Evolutionary conservation across 2,329 filamentous ascomycete species (phyloP).

Genomic region (Canariomyces notabilis): DNA sequence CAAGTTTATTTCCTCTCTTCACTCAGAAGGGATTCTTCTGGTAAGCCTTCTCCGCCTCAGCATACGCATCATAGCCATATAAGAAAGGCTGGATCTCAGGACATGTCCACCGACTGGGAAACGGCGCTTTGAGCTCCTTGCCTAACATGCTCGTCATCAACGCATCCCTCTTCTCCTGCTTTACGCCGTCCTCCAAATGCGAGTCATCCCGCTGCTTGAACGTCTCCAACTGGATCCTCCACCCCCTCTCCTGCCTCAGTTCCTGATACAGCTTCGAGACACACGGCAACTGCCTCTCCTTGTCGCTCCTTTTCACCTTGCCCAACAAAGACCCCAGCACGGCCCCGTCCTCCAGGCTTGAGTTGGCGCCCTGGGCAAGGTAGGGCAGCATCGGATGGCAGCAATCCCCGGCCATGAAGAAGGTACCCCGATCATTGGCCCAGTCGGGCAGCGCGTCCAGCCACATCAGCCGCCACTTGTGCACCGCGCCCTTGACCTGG

Average conservation of each 20-base stretch:
- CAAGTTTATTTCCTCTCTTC: no score
- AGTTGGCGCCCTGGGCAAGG: constrained; percentile 63
- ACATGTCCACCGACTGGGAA: constrained; percentile 61
- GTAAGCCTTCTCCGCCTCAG: constrained; percentile 42
- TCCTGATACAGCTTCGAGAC: constrained; percentile 41
- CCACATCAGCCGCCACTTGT: constrained; percentile 65
- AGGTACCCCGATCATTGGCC: constrained; percentile 48
- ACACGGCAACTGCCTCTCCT: constrained; percentile 41
- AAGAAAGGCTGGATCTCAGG: constrained; percentile 59
- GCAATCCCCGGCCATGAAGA: constrained; percentile 52
- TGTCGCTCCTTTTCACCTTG: constrained; percentile 40
- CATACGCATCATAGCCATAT: constrained; percentile 58
- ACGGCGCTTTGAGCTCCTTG: constrained; percentile 42
- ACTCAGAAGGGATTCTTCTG: constrained; percentile 22
- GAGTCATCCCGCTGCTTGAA: constrained; percentile 52
- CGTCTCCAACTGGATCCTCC: constrained; percentile 55
- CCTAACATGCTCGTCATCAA: constrained; percentile 53
- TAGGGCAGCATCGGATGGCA: constrained; percentile 62
- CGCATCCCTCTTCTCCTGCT: constrained; percentile 53
- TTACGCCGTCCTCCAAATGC: constrained; percentile 49
- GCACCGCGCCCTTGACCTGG: constrained; percentile 49
- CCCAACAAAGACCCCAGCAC: constrained; percentile 56
- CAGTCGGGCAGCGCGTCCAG: constrained; percentile 45
- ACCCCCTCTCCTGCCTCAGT: constrained; percentile 44
- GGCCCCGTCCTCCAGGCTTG: constrained; percentile 61